Evolutionary conservation across 2,329 filamentous ascomycete species (phyloP).

Genomic region (Decorospora gaudefroyi): DNA sequence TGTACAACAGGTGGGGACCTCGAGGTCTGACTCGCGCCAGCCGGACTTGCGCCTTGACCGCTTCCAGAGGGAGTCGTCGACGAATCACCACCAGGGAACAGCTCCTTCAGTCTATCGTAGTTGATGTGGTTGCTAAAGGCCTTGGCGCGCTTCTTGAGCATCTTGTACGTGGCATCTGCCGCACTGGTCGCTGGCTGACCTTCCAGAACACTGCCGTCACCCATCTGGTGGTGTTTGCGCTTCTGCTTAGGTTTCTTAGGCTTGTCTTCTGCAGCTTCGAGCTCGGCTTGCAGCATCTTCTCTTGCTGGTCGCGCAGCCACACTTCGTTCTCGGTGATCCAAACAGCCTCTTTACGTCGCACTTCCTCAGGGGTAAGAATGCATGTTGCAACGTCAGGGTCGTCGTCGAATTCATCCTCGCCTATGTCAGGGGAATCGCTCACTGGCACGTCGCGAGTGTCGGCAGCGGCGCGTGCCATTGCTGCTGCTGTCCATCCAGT

Average conservation of each 20-base stretch:
- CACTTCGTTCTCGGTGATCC: slow-evolving; percentile 93
- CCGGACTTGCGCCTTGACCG: slow-evolving; percentile 29
- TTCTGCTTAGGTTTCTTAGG: slow-evolving; percentile 55
- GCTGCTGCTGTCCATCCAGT: slow-evolving; percentile 36
- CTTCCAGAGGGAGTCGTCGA: slow-evolving; percentile 26
- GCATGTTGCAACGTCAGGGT: slow-evolving; percentile 84
- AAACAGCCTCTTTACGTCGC: slow-evolving; percentile 84
- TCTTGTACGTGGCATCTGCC: slow-evolving; percentile 52
- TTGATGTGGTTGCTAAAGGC: slow-evolving; percentile 53
- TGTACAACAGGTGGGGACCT: slow-evolving; percentile 14
- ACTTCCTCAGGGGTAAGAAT: slow-evolving; percentile 74
- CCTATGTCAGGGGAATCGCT: slow-evolving; percentile 62
- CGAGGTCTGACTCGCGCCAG: slow-evolving; percentile 7
- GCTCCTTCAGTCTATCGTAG: slow-evolving; percentile 52
- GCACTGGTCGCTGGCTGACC: slow-evolving; percentile 51
- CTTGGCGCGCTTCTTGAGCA: slow-evolving; percentile 53
- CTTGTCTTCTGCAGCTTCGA: slow-evolving; percentile 58
- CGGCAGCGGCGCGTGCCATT: slow-evolving; percentile 33
- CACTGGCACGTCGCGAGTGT: slow-evolving; percentile 28
- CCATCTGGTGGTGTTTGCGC: slow-evolving; percentile 47
- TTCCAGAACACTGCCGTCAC: slow-evolving; percentile 50
- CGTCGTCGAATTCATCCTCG: slow-evolving; percentile 84
- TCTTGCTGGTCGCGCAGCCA: slow-evolving; percentile 87
- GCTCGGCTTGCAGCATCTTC: slow-evolving; percentile 75
- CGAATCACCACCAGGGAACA: slow-evolving; percentile 41